Evolutionary conservation across 768 basidiomycete species (phyloP), one percentile per base, ranked within the genome.

Genomic region (Leccinellum albellum): DNA sequence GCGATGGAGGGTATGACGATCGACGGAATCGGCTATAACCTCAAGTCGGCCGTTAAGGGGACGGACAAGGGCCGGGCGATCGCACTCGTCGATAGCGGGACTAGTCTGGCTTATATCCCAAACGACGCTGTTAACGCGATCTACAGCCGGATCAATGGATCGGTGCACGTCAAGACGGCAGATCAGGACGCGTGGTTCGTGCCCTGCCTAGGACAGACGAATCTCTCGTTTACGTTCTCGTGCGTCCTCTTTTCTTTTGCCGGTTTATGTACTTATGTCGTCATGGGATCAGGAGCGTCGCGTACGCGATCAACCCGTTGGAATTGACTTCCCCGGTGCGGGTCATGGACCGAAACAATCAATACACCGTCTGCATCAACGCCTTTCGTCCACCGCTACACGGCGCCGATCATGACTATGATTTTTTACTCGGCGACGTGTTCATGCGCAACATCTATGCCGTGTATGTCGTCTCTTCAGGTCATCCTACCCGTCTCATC

Each of bases 361-460:
- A 74, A 8, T 74, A 73, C 53, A 75, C 76, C 1, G 73, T 75
- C 44, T 81, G 79, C 61, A 54, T 72, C 20, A 69, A 72, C 20
- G 58, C 76, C 1, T 70, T 77, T 44, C 69, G 64, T 1, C 62
- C 66, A 3, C 66, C 67, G 2, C 71, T 76, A 12, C 53, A 64
- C 37, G 63, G 61, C 7, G 58, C 42, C 3, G 56, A 55, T 24
- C 56, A 21, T 50, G 77, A 69, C 14, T 67, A 74, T 28, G 79
- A 80, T 24, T 70, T 71, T n/a, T 49, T 76, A 2, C 70, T 79
- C 40, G 79, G 79, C 2, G 76, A 76, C 57, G 68, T 75, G 4
- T 79, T 78, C 65, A 71, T 80, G 62, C 75, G 79, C 32, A 79
- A 80, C 53, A 75, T 77, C 24, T 79, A 79, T 54, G 67, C 74